These are phyloP conservation scores for Pharnaceum exiguum DNA, from an alignment of 148 eudicot genomes.

Conservation along the genomic window DNA sequence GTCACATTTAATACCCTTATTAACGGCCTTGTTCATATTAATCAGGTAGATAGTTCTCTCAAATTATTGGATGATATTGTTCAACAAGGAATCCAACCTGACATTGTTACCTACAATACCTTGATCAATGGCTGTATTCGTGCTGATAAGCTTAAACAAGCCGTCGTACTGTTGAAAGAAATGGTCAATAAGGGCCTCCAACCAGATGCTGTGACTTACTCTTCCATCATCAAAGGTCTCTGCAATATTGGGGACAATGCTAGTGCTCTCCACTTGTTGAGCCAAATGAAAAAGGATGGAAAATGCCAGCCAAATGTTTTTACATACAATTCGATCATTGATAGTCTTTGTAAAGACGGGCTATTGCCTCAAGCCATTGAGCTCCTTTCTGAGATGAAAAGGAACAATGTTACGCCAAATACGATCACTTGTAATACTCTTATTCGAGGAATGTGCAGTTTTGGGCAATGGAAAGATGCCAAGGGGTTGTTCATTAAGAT, in stretches of 20 bases:
- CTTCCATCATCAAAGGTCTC: background rate
- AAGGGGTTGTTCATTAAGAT: background rate
- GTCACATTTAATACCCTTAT: background rate
- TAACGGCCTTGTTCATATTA: background rate
- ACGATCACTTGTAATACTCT: background rate
- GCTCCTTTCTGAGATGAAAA: background rate
- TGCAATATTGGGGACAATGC: slow-evolving; percentile 1
- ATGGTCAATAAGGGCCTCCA: background rate
- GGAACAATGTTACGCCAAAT: background rate
- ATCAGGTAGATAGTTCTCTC: too few relatives aligned
- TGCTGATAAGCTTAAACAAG: too few relatives aligned
- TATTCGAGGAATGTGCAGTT: background rate
- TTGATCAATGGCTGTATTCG: too few relatives aligned
- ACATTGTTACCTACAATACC: too few relatives aligned
- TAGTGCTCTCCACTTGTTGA: background rate
- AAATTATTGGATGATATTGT: too few relatives aligned
- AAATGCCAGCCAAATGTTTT: slow-evolving; percentile 1
- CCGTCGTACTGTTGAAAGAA: too few relatives aligned
- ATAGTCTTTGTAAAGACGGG: slow-evolving; percentile 8
- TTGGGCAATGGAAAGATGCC: slow-evolving; percentile 2
- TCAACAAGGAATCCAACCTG: too few relatives aligned
- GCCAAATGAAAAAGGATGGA: slow-evolving; percentile 2
- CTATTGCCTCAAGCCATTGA: background rate
- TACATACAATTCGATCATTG: slow-evolving; percentile 11
- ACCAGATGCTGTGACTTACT: background rate